phyloP scores from a whole-genome alignment of 164 flowering plant species.

The Akebia trifoliata region DNA sequence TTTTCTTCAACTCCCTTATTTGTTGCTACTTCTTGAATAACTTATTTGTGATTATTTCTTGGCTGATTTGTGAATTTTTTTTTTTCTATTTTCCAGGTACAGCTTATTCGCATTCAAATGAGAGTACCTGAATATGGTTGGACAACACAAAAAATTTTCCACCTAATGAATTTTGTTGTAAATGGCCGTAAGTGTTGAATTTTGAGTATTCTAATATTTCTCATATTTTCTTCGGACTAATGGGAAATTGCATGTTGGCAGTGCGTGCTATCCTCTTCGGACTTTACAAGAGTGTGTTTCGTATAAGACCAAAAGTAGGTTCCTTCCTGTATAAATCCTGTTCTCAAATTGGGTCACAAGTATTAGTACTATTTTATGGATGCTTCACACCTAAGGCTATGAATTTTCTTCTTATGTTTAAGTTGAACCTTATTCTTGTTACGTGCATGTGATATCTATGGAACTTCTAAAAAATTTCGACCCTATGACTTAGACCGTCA shows the following conservation, averaged over 20 bases:
- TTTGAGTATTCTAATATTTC: constrained; percentile 3
- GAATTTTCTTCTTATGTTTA: background rate
- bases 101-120: constrained; percentile 72
- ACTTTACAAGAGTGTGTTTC: constrained; percentile 46
- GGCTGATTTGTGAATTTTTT: background rate
- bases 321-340: background rate
- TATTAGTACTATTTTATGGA: background rate
- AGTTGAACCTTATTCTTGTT: background rate
- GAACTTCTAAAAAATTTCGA: no score
- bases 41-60: background rate
- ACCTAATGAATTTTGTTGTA: constrained; percentile 78
- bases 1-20: background rate
- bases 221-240: constrained; percentile 7
- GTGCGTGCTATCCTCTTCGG: constrained; percentile 72
- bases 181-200: constrained; percentile 60
- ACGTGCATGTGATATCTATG: no score
- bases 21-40: background rate
- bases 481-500: no score
- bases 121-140: constrained; percentile 94
- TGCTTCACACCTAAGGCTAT: background rate
- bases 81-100: constrained; percentile 41
- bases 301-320: constrained; percentile 45
- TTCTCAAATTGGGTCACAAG: background rate
- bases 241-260: constrained; percentile 20
- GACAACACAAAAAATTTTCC: constrained; percentile 97